A percentile compares a stretch with the other conserved stretches of the same genome.
phyloP scores from a whole-genome alignment of 768 basidiomycete genomes.

The Pulveroboletus sp. region DNA sequence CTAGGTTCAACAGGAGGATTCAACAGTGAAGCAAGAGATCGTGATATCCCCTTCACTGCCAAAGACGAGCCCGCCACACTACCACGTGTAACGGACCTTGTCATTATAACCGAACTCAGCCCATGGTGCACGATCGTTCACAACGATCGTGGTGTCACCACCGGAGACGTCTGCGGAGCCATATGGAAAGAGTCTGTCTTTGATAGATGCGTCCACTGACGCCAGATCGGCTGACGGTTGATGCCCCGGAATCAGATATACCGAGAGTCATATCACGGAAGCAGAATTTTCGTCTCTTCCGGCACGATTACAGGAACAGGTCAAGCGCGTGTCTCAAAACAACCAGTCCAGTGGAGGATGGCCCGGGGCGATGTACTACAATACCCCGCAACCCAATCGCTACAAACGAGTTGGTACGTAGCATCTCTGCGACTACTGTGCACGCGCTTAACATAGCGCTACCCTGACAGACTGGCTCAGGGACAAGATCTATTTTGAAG shows the following conservation, averaged over 20 bases:
- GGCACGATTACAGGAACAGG: constrained; percentile 65
- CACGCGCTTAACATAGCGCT: constrained; percentile 1
- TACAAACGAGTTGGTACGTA: constrained; percentile 63
- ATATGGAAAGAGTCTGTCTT: constrained; percentile 72
- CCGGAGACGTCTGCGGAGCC: constrained; percentile 69
- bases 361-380: constrained; percentile 39
- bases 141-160: constrained; percentile 72
- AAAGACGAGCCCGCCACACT: constrained; percentile 69
- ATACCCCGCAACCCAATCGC: constrained; percentile 45
- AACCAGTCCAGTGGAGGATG: constrained; percentile 36
- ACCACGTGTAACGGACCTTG: constrained; percentile 60
- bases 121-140: constrained; percentile 81
- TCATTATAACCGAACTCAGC: constrained; percentile 56
- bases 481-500: constrained; percentile 70
- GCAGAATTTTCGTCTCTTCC: constrained; percentile 60
- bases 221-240: constrained; percentile 9
- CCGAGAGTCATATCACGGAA: constrained; percentile 65
- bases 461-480: constrained; percentile 66
- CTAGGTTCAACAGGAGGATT: constrained; percentile 62
- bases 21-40: constrained; percentile 56
- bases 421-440: neutral
- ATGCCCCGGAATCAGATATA: constrained; percentile 48
- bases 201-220: neutral
- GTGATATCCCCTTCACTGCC: constrained; percentile 50
- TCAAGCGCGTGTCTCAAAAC: constrained; percentile 57